Percentiles rank a stretch among this genome's conserved stretches.
These are phyloP conservation scores for Neoboletus subvelutipes DNA, from an alignment of 768 basidiomycete species.

Conservation along the genomic window DNA sequence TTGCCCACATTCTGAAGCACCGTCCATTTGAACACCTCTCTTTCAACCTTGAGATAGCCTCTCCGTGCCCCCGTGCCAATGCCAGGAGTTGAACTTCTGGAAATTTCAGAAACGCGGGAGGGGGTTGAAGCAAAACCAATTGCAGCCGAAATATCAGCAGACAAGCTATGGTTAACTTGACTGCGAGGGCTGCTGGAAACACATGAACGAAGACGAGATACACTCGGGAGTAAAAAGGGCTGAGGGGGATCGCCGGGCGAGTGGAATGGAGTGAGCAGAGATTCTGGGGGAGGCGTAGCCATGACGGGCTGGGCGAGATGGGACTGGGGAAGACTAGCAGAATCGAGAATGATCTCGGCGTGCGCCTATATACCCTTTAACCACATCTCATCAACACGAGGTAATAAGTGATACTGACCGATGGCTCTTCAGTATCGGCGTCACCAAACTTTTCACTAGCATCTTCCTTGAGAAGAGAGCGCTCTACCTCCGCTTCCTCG, in stretches of 20 bases:
- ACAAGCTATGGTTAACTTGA: slow-evolving; percentile 43
- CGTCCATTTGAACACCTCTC: slow-evolving; percentile 78
- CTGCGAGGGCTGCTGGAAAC: slow-evolving; percentile 47
- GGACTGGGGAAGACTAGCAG: slow-evolving; percentile 41
- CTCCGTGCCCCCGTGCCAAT: slow-evolving; percentile 22
- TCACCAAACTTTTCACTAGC: slow-evolving; percentile 33
- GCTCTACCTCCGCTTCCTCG: slow-evolving; percentile 46
- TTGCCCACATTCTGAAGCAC: slow-evolving; percentile 57
- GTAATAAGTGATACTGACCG: slow-evolving; percentile 32
- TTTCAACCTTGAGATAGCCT: slow-evolving; percentile 29
- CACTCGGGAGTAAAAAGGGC: slow-evolving; percentile 68
- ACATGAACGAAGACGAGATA: slow-evolving; percentile 77
- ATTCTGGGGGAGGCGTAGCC: slow-evolving; percentile 37
- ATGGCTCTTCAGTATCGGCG: slow-evolving; percentile 18
- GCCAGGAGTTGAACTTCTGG: slow-evolving; percentile 62
- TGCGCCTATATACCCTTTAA: slow-evolving; percentile 33
- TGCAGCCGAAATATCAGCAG: slow-evolving; percentile 43
- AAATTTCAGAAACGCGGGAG: slow-evolving; percentile 70
- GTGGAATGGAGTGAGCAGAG: neutral
- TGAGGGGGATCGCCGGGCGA: slow-evolving; percentile 30
- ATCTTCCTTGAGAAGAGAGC: slow-evolving; percentile 42
- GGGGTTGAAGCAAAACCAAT: slow-evolving; percentile 52
- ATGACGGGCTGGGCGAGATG: slow-evolving; percentile 35
- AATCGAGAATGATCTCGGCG: slow-evolving; percentile 37
- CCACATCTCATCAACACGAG: slow-evolving; percentile 21